These are phyloP conservation scores for Suillus lakei DNA, from an alignment of 768 basidiomycete species.

Conservation along the genomic window DNA sequence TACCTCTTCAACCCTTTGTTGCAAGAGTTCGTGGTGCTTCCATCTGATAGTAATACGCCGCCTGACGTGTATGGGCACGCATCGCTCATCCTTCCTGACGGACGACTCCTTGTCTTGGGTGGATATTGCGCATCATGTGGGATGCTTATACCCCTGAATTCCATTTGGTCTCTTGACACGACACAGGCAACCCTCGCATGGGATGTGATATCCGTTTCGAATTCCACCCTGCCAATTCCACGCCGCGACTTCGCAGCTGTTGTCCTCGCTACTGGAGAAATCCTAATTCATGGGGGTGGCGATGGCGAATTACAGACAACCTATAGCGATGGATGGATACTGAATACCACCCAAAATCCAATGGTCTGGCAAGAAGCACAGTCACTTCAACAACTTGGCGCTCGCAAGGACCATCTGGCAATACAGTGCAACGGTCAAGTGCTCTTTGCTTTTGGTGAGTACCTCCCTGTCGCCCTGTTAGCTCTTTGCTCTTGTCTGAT, in stretches of 20 bases:
- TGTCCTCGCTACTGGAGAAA: constrained; percentile 51
- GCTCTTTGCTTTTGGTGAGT: constrained; percentile 80
- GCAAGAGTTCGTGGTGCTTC: constrained; percentile 58
- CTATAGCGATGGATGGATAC: constrained; percentile 73
- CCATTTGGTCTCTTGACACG: constrained; percentile 69
- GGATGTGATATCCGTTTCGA: constrained; percentile 47
- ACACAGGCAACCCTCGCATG: constrained; percentile 51
- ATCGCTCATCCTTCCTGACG: constrained; percentile 70
- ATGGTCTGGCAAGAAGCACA: constrained; percentile 63
- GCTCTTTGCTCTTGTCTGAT: constrained; percentile 9
- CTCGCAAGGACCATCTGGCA: constrained; percentile 77
- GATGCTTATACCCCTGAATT: constrained; percentile 57
- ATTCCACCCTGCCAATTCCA: constrained; percentile 52
- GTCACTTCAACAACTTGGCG: constrained; percentile 60
- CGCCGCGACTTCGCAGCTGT: constrained; percentile 68
- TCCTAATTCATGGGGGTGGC: constrained; percentile 82
- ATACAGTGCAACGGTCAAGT: constrained; percentile 62
- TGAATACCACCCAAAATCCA: constrained; percentile 58
- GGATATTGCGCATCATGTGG: constrained; percentile 60
- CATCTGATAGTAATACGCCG: constrained; percentile 56
- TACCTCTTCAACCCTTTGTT: constrained; percentile 60
- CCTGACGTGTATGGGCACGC: constrained; percentile 75
- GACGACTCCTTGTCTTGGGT: constrained; percentile 74
- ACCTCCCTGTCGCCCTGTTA: not conserved
- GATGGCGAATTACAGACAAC: constrained; percentile 58